Evolutionary conservation across 1,284 basidiomycete species (phyloP).

Genomic region (Sutorius eximius): DNA sequence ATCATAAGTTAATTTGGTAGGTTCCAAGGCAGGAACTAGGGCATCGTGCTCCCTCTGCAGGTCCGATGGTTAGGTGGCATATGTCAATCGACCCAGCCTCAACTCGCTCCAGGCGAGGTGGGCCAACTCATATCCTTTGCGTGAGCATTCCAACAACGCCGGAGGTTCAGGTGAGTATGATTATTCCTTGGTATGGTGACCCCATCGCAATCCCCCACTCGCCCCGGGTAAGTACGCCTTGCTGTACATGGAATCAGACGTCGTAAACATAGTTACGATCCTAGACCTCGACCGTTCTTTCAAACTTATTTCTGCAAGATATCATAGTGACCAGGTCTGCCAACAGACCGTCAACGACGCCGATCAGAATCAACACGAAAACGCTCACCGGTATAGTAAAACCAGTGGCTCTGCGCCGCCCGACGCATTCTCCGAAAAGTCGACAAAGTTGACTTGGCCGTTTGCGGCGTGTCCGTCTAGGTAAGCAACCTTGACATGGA

Average conservation of each 20-base stretch:
- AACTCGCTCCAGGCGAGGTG: too few species aligned
- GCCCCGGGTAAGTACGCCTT: slow-evolving; percentile 9
- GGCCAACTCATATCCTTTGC: slow-evolving; percentile 17
- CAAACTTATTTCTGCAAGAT: slow-evolving; percentile 44
- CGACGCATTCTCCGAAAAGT: slow-evolving; percentile 53
- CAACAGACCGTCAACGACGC: slow-evolving; percentile 7
- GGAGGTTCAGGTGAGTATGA: slow-evolving; percentile 9
- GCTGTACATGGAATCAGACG: slow-evolving; percentile 12
- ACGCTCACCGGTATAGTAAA: slow-evolving; percentile 71
- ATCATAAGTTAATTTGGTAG: too few species aligned
- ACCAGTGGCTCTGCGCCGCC: slow-evolving; percentile 47
- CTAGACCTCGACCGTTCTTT: background rate
- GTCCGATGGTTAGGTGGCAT: too few species aligned
- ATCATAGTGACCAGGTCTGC: slow-evolving; percentile 77
- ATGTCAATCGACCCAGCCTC: too few species aligned
- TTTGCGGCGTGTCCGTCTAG: slow-evolving; percentile 58
- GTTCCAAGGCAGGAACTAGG: too few species aligned
- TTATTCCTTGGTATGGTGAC: background rate
- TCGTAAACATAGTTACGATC: background rate
- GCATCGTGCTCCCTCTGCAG: too few species aligned
- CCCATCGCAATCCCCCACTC: background rate
- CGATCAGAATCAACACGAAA: background rate
- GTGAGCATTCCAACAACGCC: slow-evolving; percentile 18
- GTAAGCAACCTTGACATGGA: slow-evolving; percentile 78
- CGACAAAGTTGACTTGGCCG: slow-evolving; percentile 66